A percentile compares a stretch with the other conserved stretches of the same genome.
Conservation (phyloP, 139 green algal species). For the Picochlorum costavermella region DNA sequence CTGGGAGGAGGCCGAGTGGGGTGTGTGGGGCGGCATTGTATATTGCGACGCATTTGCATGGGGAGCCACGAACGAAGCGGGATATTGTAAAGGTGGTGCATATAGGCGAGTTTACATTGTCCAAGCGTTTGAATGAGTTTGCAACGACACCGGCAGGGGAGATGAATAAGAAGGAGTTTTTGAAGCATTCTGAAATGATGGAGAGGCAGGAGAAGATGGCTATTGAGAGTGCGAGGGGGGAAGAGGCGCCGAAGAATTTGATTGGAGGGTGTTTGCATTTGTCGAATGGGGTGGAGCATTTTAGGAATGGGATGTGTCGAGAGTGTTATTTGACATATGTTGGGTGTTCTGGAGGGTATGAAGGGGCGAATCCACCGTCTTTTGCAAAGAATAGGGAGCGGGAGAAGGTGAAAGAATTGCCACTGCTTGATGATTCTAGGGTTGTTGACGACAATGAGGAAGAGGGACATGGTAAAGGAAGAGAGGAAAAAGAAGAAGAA, state of each 20-base stretch:
- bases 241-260: not conserved
- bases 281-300: slow-evolving; percentile 4
- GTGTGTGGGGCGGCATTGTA: slow-evolving; percentile 94
- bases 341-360: slow-evolving; percentile 38
- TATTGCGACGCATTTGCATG: slow-evolving; percentile 87
- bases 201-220: not conserved
- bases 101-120: slow-evolving; percentile 83
- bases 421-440: not conserved
- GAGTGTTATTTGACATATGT: slow-evolving; percentile 52
- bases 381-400: slow-evolving; percentile 26
- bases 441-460: not conserved
- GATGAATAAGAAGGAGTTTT: slow-evolving; percentile 62
- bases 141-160: slow-evolving; percentile 32
- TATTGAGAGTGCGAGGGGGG: not conserved
- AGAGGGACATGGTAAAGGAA: not conserved
- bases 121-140: slow-evolving; percentile 81
- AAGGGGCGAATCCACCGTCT: slow-evolving; percentile 52
- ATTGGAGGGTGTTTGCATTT: slow-evolving; percentile 13
- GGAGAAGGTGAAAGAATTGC: not conserved
- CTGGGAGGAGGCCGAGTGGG: slow-evolving; percentile 74
- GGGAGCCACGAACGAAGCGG: slow-evolving; percentile 61
- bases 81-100: slow-evolving; percentile 79
- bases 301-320: slow-evolving; percentile 48
- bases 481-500: slow-evolving; percentile 1
- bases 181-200: slow-evolving; percentile 18